Base-by-base conservation (phyloP, 2,329 filamentous ascomycete genomes). In the Pleoardoris graminearum region DNA sequence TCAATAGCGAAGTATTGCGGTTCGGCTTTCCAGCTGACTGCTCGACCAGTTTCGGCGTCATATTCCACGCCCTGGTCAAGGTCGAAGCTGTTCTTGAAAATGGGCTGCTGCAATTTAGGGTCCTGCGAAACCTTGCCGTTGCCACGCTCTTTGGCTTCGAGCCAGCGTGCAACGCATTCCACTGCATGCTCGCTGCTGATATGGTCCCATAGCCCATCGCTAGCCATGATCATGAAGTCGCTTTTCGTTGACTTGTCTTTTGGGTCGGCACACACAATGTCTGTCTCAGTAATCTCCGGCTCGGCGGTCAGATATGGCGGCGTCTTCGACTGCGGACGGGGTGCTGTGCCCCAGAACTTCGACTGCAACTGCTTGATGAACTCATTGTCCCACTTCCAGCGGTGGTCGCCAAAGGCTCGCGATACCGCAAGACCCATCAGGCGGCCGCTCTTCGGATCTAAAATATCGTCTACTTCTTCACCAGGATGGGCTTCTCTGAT, bases 261-360 rank as follows among this genome's bases (percentile, higher is more conserved):
- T 11, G 55, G 48, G 6, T 66, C 64, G 2, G 72, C 72, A 0
- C 75, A 70, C 4, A 80, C 71, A 5, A 89, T 72, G 27, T 74
- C 70, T 0, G 79, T 82, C 3, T 81, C 84, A 1, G 80, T 85
- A 22, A 90, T 75, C 27, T 85, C 84, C 0, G 87, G 87, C 62
- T 85, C 80, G 0, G 86, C 86, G 0, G 83, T 88, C 60, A 89
- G 71, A 69, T 90, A 90, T 0, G 87, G 87, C 3, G 85, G 86
- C 0, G 84, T 82, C 46, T 75, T 68, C 14, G 61, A 68, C 12
- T 76, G 71, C 2, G 81, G 79, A 0, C 77, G 71, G 0, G 76
- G 76, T 1, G 61, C 60, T 1, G 78, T 77, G 39, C 80, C 82
- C 65, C 76, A 82, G 70, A 77, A 84, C 45, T 77, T 76, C 51